A percentile compares a stretch with the other conserved stretches of the same genome.
phyloP scores from a whole-genome alignment of 495 filamentous ascomycete genomes.

The Penicillium lividum region DNA sequence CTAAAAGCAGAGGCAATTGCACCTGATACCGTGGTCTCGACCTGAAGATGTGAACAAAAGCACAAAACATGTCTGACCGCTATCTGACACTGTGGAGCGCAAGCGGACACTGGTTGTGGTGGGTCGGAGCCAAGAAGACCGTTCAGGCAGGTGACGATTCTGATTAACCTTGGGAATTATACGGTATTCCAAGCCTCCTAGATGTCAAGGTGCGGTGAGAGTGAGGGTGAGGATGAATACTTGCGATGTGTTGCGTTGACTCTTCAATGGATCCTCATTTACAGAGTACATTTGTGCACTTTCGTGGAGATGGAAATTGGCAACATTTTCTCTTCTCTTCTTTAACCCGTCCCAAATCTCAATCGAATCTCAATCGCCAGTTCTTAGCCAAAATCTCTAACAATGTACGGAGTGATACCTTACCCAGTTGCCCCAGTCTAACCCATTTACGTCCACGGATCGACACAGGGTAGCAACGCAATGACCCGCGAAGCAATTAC shows the following conservation, averaged over 20 bases:
- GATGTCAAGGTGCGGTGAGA: no score
- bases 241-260: no score
- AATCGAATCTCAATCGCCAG: no score
- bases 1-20: not conserved
- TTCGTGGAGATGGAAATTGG: no score
- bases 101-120: not conserved
- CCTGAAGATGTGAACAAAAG: not conserved
- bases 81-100: not conserved
- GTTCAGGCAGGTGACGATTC: not conserved
- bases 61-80: not conserved
- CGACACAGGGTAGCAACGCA: slow-evolving; percentile 34
- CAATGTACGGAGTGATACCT: slow-evolving; percentile 18
- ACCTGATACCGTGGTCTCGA: not conserved
- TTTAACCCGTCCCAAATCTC: no score
- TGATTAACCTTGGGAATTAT: not conserved
- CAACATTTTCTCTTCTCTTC: no score
- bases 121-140: not conserved
- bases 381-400: slow-evolving; percentile 8
- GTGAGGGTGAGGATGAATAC: no score
- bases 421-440: slow-evolving; percentile 20
- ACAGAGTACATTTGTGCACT: no score
- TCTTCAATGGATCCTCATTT: no score
- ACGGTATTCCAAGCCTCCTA: not conserved
- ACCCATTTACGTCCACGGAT: slow-evolving; percentile 31
- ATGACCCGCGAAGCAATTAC: slow-evolving; percentile 13